Base-by-base conservation (phyloP, 2,329 filamentous ascomycete genomes). In the Mollisia scopiformis region DNA sequence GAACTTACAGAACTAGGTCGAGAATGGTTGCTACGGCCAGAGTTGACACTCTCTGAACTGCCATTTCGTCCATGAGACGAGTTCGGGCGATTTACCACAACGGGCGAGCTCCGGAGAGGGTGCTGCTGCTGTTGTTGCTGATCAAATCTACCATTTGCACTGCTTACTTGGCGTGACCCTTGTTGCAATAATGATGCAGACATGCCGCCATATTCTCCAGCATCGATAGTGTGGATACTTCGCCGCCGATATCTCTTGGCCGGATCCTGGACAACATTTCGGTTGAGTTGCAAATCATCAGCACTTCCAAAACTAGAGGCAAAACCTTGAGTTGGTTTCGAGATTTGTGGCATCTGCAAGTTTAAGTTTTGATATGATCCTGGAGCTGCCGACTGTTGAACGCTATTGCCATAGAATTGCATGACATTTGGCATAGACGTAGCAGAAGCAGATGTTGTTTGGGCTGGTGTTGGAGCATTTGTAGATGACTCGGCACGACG, bases 171-270 rank as follows among this genome's bases (percentile, higher is more conserved):
- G 33, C 66, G 69, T 31, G 68, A 70, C 59, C 69, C 71, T 56
- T 71, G 67, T 28, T 68, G 64, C 46, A 63, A 52, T 5, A 70
- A 60, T 57, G 59, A 67, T 61, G 49, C 53, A 25, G 63, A 46
- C 39, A 58, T 33, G 55, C 58, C 43, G 33, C 52, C 39, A 58
- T 64, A 66, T 16, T 71, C 64, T 37, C 52, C 62, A 55, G 62
- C 76, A 66, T 84, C 81, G 62, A 89, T 77, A 59, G 86, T 89
- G 66, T 91, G 91, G 78, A 96, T 85, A 76, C 93, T 97, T 67
- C 93, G 87, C 72, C 93, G 87, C 69, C 93, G 84, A 76, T 93
- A 90, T 72, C 91, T 84, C 76, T 90, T 92, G 10, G 88, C 84
- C 35, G 89, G 83, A 28, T 94, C 92, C 19, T 84, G 76, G n/a